phyloP scores from a whole-genome alignment of 78 protist species.

The Goniomonas avonlea region DNA sequence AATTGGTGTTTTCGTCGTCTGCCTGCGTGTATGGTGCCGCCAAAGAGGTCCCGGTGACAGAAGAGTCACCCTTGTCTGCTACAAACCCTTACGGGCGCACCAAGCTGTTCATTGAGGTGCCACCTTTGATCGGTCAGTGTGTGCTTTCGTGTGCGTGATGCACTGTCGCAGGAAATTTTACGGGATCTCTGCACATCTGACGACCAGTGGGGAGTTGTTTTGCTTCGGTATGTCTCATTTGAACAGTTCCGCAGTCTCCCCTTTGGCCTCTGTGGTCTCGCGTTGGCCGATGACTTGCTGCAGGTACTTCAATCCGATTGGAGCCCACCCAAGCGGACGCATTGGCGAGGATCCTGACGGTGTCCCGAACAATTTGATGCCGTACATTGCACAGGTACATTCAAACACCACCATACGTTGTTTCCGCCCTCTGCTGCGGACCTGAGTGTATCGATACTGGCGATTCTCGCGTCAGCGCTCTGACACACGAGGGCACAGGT shows the following conservation, averaged over 20 bases:
- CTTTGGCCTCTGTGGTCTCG: too few species aligned
- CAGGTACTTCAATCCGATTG: slow-evolving; percentile 96
- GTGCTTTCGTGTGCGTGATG: too few species aligned
- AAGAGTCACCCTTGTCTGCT: slow-evolving; percentile 60
- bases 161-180: slow-evolving; percentile 69
- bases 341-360: slow-evolving; percentile 96
- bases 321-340: slow-evolving; percentile 86
- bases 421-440: not conserved
- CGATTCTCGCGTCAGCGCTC: not conserved
- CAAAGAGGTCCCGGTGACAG: slow-evolving; percentile 53
- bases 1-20: slow-evolving; percentile 86
- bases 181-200: not conserved
- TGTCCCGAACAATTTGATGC: slow-evolving; percentile 90
- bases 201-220: not conserved
- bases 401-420: not conserved
- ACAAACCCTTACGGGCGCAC: slow-evolving; percentile 93
- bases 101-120: slow-evolving; percentile 87
- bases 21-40: slow-evolving; percentile 96
- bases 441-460: not conserved
- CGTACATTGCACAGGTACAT: slow-evolving; percentile 75
- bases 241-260: too few species aligned
- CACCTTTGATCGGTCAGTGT: too few species aligned
- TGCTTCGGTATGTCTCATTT: too few species aligned
- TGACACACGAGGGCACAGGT: slow-evolving; percentile 51
- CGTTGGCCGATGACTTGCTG: slow-evolving; percentile 37